Conservation (phyloP, 371 early-diverging fungal species). For the Mortierella sp. region DNA sequence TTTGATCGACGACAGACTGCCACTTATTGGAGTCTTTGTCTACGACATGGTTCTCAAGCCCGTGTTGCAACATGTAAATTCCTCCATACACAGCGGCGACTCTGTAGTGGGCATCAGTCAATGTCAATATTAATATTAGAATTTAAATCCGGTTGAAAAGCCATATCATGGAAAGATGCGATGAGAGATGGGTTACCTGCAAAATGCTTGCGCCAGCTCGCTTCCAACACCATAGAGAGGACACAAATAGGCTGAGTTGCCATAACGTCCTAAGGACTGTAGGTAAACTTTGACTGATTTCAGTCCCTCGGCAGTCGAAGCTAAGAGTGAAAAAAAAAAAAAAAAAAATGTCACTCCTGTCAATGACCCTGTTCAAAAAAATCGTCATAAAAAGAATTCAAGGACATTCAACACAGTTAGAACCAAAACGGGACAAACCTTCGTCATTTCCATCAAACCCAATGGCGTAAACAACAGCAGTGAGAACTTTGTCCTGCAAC, state of each 20-base stretch:
- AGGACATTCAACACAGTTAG: neutral
- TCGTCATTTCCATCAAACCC: constrained; percentile 66
- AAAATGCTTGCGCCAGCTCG: constrained; percentile 93
- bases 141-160: too few species aligned
- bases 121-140: too few species aligned
- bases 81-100: constrained; percentile 92
- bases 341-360: neutral
- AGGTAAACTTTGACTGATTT: constrained; percentile 73
- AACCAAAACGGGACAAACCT: constrained; percentile 7
- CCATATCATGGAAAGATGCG: too few species aligned
- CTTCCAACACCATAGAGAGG: constrained; percentile 91
- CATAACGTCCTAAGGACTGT: constrained; percentile 89
- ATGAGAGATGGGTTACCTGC: constrained; percentile 64
- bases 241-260: constrained; percentile 83
- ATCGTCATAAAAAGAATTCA: constrained; percentile 7
- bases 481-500: constrained; percentile 70
- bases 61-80: constrained; percentile 79
- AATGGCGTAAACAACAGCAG: constrained; percentile 79
- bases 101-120: constrained; percentile 43
- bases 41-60: constrained; percentile 52
- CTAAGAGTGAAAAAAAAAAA: constrained; percentile 31
- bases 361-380: neutral
- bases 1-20: constrained; percentile 57
- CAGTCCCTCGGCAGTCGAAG: constrained; percentile 70
- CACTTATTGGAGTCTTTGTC: constrained; percentile 55